These are phyloP conservation scores for Euryodendron excelsum DNA, from an alignment of 148 eudicot species.

Conservation along the genomic window DNA sequence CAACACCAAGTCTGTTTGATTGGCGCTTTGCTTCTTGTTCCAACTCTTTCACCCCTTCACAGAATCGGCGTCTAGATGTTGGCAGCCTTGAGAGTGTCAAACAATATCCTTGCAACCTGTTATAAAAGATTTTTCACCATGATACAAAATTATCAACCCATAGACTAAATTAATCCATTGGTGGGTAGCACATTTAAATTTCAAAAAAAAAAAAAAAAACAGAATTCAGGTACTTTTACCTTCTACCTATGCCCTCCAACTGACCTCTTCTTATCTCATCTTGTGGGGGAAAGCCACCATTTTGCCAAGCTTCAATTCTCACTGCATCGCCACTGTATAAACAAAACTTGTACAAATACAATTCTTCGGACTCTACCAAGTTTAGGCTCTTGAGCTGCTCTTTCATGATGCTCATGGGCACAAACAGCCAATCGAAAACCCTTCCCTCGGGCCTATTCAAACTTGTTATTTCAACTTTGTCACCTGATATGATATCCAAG, in stretches of 20 bases:
- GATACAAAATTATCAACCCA: too few relatives aligned
- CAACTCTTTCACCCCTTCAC: constrained; percentile 5
- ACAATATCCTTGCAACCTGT: constrained; percentile 18
- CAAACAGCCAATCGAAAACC: constrained; percentile 16
- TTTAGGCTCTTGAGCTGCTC: constrained; percentile 14
- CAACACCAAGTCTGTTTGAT: background rate
- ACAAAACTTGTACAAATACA: constrained; percentile 14
- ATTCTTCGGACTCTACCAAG: constrained; percentile 10
- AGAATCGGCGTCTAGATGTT: background rate
- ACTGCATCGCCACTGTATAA: background rate
- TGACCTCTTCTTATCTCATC: constrained; percentile 18
- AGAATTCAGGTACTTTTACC: background rate
- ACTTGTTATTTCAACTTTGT: constrained; percentile 13
- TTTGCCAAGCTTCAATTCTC: constrained; percentile 15
- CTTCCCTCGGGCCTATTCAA: constrained; percentile 12
- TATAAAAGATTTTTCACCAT: background rate
- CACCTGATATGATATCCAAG: background rate
- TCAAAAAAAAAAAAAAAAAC: background rate
- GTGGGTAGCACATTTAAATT: background rate
- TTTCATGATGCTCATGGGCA: constrained; percentile 22
- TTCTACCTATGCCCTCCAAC: constrained; percentile 16
- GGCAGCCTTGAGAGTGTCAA: background rate
- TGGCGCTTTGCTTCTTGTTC: background rate
- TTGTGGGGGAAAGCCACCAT: constrained; percentile 11
- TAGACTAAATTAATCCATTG: too few relatives aligned